phyloP scores from a whole-genome alignment of 1,284 basidiomycete genomes.

The Pholiota adiposa region DNA sequence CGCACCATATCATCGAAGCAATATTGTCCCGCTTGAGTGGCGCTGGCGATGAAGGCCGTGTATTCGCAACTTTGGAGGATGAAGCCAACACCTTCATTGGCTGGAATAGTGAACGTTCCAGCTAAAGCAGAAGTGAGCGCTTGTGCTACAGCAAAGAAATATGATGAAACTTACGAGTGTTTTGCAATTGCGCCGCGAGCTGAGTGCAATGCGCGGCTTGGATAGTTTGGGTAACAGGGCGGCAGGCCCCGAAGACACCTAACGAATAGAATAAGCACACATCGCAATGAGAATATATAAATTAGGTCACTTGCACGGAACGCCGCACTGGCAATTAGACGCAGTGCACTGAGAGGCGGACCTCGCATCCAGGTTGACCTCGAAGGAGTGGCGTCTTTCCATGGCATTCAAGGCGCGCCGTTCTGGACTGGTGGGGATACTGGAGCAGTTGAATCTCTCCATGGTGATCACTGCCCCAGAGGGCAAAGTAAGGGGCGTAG shows the following conservation, averaged over 20 bases:
- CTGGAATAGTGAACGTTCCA: constrained; percentile 11
- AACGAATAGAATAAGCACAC: background rate
- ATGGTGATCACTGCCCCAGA: constrained; percentile 10
- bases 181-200: constrained; percentile 11
- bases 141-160: background rate
- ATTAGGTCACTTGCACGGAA: constrained; percentile 15
- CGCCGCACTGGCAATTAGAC: constrained; percentile 13
- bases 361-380: background rate
- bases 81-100: constrained; percentile 12
- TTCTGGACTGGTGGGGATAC: background rate
- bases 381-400: background rate
- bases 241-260: constrained; percentile 11
- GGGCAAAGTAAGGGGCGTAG: constrained; percentile 6
- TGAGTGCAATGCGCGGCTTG: constrained; percentile 4
- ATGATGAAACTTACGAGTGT: constrained; percentile 5
- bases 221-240: constrained; percentile 1
- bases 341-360: constrained; percentile 12
- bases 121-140: background rate
- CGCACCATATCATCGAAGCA: constrained; percentile 15
- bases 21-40: constrained; percentile 1
- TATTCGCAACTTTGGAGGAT: constrained; percentile 17
- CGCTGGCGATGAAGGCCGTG: constrained; percentile 3
- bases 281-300: too few relatives aligned
- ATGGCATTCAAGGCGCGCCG: background rate
- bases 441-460: constrained; percentile 15